Percentiles rank a stretch among this genome's conserved stretches.
These are phyloP conservation scores for Eleusine indica DNA, from an alignment of 176 grass and related monocot species.

Conservation along the genomic window DNA sequence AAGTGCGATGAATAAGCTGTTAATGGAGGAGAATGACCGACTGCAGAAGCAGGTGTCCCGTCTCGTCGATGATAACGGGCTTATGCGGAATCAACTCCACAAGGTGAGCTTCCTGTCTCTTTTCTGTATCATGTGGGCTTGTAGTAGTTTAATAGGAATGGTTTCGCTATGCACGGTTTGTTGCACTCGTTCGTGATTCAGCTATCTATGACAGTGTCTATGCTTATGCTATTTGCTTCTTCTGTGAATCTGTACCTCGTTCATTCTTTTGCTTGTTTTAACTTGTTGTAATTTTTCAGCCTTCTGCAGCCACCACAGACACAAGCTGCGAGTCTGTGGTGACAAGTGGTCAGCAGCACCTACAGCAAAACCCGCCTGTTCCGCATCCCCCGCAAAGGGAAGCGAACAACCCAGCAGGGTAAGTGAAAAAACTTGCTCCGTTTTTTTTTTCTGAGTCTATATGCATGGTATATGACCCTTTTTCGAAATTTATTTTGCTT, in stretches of 20 bases:
- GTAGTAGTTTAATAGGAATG: not conserved
- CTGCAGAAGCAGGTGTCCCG: slow-evolving; percentile 97
- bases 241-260: not conserved
- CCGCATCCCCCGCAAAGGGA: slow-evolving; percentile 76
- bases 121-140: not conserved
- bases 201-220: not conserved
- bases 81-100: slow-evolving; percentile 72
- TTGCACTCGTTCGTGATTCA: not conserved
- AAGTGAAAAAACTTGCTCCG: slow-evolving; percentile 12
- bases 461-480: slow-evolving; percentile 13
- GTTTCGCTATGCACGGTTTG: not conserved
- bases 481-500: slow-evolving; percentile 1
- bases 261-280: not conserved
- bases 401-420: slow-evolving; percentile 98
- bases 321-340: slow-evolving; percentile 99
- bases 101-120: slow-evolving; percentile 51
- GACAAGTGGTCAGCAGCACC: slow-evolving; percentile 91
- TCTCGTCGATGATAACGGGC: slow-evolving; percentile 80
- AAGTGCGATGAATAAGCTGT: slow-evolving; percentile 91
- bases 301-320: slow-evolving; percentile 87
- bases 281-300: slow-evolving; percentile 47
- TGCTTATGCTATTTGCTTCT: not conserved
- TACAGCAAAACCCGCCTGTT: slow-evolving; percentile 71
- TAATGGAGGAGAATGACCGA: slow-evolving; percentile 99
- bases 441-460: not conserved